Evolutionary conservation across 805 yeast species (phyloP).

Genomic region (Ogataea salicorniae): DNA sequence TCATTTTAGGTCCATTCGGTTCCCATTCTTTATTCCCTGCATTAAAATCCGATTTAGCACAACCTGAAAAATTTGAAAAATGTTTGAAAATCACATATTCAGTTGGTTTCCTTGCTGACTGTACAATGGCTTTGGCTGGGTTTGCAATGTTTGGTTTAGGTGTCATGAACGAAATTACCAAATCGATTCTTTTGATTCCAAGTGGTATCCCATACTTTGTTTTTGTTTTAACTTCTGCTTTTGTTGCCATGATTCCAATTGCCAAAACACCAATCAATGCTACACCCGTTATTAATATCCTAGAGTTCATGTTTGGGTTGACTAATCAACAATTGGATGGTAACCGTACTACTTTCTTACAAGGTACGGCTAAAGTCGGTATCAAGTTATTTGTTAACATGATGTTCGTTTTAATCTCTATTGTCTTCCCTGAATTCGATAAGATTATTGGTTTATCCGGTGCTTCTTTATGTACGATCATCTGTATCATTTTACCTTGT

Average conservation of each 20-base stretch:
- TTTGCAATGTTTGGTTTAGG: conserved; percentile 74
- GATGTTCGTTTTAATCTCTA: conserved; percentile 58
- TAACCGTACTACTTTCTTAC: conserved; percentile 8
- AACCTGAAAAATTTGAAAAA: conserved; percentile 52
- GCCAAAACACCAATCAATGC: conserved; percentile 87
- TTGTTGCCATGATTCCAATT: conserved; percentile 75
- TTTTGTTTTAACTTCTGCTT: conserved; percentile 50
- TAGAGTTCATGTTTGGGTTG: conserved; percentile 43
- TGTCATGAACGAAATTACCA: conserved; percentile 71
- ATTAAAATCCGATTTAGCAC: conserved; percentile 68
- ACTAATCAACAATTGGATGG: conserved; percentile 24
- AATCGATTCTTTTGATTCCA: conserved; percentile 57
- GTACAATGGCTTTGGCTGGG: conserved; percentile 58
- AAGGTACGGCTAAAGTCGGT: conserved; percentile 9
- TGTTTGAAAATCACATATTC: conserved; percentile 53
- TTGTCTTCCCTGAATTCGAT: conserved; percentile 78
- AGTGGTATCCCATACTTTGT: conserved; percentile 62
- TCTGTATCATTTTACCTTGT: conserved; percentile 78
- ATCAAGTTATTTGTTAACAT: conserved; percentile 53
- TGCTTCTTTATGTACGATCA: conserved; percentile 72
- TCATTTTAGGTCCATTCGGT: conserved; percentile 74
- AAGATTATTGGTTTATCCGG: conserved; percentile 80
- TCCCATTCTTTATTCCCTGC: conserved; percentile 84
- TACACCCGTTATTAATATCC: conserved; percentile 75
- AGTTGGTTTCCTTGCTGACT: conserved; percentile 55